Conservation (phyloP, 306 rosid genomes). For the Senna siamea region DNA sequence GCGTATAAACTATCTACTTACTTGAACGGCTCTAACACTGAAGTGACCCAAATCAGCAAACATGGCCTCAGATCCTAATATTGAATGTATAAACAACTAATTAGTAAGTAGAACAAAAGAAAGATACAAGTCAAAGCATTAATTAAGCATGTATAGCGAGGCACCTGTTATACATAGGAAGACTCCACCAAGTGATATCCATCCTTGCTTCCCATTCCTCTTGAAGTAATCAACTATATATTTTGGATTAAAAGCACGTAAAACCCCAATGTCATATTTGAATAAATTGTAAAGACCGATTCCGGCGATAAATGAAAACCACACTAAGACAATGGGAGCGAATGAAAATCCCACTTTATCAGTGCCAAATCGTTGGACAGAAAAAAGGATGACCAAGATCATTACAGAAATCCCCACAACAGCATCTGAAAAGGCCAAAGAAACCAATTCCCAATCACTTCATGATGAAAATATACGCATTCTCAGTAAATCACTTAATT, state of each 20-base stretch:
- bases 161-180: slow-evolving; percentile 51
- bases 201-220: slow-evolving; percentile 51
- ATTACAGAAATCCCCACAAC: slow-evolving; percentile 51
- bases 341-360: slow-evolving; percentile 53
- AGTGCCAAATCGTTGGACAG: slow-evolving; percentile 51
- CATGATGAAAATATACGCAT: background rate
- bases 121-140: background rate
- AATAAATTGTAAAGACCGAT: slow-evolving; percentile 52
- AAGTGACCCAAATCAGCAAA: slow-evolving; percentile 96
- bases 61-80: slow-evolving; percentile 85
- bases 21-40: slow-evolving; percentile 71
- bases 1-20: slow-evolving; percentile 32
- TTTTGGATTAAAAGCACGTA: slow-evolving; percentile 52
- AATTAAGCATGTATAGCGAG: background rate
- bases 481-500: background rate
- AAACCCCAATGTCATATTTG: slow-evolving; percentile 48
- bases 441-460: background rate
- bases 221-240: slow-evolving; percentile 53
- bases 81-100: background rate
- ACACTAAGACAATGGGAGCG: slow-evolving; percentile 41
- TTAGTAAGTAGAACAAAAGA: background rate
- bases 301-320: slow-evolving; percentile 50
- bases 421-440: slow-evolving; percentile 29
- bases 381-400: slow-evolving; percentile 38
- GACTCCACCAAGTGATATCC: slow-evolving; percentile 59